Conservation (phyloP, 768 basidiomycete genomes). For the Podaxis sp. region DNA sequence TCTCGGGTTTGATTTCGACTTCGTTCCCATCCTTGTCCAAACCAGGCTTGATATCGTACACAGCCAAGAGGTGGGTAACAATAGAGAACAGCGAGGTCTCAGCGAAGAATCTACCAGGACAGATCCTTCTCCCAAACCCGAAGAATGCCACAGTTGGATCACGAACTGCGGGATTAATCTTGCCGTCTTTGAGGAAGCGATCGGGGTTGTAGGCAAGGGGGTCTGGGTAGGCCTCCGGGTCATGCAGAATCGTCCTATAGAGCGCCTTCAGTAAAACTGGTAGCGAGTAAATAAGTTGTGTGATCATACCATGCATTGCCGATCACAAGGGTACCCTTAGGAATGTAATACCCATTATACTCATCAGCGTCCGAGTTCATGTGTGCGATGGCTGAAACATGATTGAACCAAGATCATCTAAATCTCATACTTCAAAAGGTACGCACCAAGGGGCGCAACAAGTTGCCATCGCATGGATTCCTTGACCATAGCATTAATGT, state of each 20-base stretch:
- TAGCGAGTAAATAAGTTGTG: background rate
- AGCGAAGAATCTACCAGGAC: constrained; percentile 7
- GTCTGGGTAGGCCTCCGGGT: constrained; percentile 12
- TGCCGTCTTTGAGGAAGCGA: constrained; percentile 16
- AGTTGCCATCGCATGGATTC: constrained; percentile 25
- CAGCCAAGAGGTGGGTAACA: constrained; percentile 2
- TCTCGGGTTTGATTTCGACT: background rate
- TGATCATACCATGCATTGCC: constrained; percentile 28
- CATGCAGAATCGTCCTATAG: constrained; percentile 13
- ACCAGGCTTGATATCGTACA: constrained; percentile 5
- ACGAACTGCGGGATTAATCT: constrained; percentile 5
- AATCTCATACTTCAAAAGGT: constrained; percentile 16
- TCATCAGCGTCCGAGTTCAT: constrained; percentile 28
- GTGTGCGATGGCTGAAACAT: constrained; percentile 14
- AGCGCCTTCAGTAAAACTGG: background rate
- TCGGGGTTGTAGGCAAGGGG: constrained; percentile 13
- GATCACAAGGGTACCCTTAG: constrained; percentile 29
- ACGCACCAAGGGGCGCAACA: constrained; percentile 22
- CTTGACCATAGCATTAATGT: constrained; percentile 25
- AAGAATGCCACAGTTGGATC: constrained; percentile 9
- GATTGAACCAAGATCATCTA: background rate
- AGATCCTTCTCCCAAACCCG: constrained; percentile 11
- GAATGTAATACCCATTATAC: constrained; percentile 30
- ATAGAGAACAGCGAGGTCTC: background rate
- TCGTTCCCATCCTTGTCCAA: constrained; percentile 6